A percentile compares a stretch with the other conserved stretches of the same genome.
These are phyloP conservation scores for Yamadazyma blattariae DNA, from an alignment of 1,139 yeast genomes.

Conservation along the genomic window DNA sequence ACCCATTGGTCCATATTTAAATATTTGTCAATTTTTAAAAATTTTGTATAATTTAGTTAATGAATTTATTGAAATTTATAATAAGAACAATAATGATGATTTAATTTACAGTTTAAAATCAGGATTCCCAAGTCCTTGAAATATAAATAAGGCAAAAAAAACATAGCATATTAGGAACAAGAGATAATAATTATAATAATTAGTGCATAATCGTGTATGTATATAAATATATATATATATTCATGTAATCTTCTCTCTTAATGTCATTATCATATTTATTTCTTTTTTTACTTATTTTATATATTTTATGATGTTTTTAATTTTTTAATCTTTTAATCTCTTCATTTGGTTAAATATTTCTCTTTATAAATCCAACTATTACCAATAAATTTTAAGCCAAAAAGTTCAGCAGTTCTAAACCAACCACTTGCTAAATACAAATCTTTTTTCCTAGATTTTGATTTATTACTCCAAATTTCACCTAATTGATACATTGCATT, in stretches of 20 bases:
- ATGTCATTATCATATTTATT: no score
- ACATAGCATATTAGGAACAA: not conserved
- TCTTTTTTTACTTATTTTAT: no score
- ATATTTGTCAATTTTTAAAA: constrained; percentile 31
- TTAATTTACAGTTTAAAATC: constrained; percentile 21
- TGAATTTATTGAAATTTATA: constrained; percentile 32
- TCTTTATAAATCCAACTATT: constrained; percentile 79
- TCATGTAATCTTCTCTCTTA: not conserved
- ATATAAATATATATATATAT: not conserved
- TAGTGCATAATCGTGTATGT: no score
- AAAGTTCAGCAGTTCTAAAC: constrained; percentile 63
- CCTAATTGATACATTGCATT: constrained; percentile 76
- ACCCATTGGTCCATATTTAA: constrained; percentile 39
- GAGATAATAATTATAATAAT: not conserved
- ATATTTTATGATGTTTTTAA: no score
- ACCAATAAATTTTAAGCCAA: constrained; percentile 65
- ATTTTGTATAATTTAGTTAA: constrained; percentile 27
- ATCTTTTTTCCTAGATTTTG: constrained; percentile 57
- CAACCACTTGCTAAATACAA: constrained; percentile 65
- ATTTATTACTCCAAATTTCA: constrained; percentile 60
- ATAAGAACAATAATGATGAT: constrained; percentile 11
- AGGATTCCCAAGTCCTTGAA: constrained; percentile 10
- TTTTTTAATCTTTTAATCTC: no score
- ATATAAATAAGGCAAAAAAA: no score
- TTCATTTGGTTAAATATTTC: constrained; percentile 44